Evolutionary conservation across 129 eudicot genomes (phyloP).

Genomic region (Centella asiatica): DNA sequence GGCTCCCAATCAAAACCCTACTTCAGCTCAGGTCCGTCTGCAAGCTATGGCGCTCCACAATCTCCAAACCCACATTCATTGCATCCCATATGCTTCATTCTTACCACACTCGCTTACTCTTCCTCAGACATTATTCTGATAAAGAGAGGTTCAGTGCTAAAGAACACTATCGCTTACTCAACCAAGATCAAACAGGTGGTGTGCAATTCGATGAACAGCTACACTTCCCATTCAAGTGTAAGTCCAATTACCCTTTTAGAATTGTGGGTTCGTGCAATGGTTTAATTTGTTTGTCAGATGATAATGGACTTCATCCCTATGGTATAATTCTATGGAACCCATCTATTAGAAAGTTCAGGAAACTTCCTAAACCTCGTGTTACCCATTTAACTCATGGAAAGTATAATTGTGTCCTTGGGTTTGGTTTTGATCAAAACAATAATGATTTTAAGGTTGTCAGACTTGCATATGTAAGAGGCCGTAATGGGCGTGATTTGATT

Average conservation of each 20-base stretch:
- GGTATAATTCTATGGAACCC: constrained; percentile 36
- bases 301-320: not conserved
- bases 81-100: not conserved
- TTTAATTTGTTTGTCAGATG: constrained; percentile 8
- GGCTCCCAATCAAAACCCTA: not conserved
- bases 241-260: not conserved
- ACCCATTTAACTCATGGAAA: constrained; percentile 7
- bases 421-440: constrained; percentile 35
- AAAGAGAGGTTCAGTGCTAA: not conserved
- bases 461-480: constrained; percentile 29
- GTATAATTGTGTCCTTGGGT: constrained; percentile 36
- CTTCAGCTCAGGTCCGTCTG: not conserved
- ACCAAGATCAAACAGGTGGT: not conserved
- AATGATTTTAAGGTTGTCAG: constrained; percentile 44
- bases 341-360: constrained; percentile 17
- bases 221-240: not conserved
- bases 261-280: not conserved
- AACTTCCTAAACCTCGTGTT: constrained; percentile 20
- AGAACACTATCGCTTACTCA: not conserved
- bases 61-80: not conserved
- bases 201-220: not conserved
- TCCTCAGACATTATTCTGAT: not conserved
- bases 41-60: not conserved
- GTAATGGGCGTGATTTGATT: constrained; percentile 26
- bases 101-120: not conserved